Conservation (phyloP, 148 eudicot species). For the Arbutus unedo region DNA sequence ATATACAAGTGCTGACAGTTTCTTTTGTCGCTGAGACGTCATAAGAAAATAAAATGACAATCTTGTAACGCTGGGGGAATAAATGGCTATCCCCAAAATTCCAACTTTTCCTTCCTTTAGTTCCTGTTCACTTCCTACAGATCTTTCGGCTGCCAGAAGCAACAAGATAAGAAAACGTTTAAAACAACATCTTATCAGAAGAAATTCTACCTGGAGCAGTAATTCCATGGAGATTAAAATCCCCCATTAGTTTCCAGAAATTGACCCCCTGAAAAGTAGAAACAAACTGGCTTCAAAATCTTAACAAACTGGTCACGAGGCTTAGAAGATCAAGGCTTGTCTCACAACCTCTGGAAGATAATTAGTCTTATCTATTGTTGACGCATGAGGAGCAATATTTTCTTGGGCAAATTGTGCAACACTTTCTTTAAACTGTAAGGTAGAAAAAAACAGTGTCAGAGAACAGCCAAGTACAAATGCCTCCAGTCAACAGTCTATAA, state of each 20-base stretch:
- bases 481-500: background rate
- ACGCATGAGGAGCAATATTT: slow-evolving; percentile 89
- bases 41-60: background rate
- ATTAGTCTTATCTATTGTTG: slow-evolving; percentile 72
- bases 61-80: background rate
- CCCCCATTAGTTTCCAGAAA: slow-evolving; percentile 97
- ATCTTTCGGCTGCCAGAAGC: background rate
- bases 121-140: background rate
- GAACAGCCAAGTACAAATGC: slow-evolving; percentile 3
- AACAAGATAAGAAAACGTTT: slow-evolving; percentile 8
- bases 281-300: background rate
- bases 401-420: slow-evolving; percentile 94
- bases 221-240: slow-evolving; percentile 92
- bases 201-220: slow-evolving; percentile 77
- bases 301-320: background rate
- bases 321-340: background rate
- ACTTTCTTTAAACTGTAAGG: slow-evolving; percentile 84
- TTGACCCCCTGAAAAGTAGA: slow-evolving; percentile 65
- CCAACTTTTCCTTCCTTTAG: background rate
- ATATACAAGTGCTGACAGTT: no score
- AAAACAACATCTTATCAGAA: slow-evolving; percentile 1
- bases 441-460: background rate
- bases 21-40: background rate
- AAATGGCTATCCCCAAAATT: background rate
- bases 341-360: slow-evolving; percentile 74